Evolutionary conservation across 768 basidiomycete species (phyloP), one percentile per base, ranked within the genome.

Genomic region (Boletus rex-veris): DNA sequence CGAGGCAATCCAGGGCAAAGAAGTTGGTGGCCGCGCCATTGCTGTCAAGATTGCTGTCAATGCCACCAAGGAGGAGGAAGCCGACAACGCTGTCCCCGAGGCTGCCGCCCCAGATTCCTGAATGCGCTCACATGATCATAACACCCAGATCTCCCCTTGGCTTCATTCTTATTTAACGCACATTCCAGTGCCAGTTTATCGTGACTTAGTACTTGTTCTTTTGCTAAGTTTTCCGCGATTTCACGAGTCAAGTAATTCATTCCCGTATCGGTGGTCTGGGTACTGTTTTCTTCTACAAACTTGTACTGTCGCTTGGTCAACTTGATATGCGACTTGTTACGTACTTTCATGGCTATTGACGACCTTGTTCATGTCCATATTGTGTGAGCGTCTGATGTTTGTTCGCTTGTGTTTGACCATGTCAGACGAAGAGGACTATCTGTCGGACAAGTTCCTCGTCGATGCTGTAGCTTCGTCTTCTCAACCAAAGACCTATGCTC

Each of bases 41-140:
- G 90, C 89, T 57, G 91, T 98, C 77, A 98, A 97, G 80, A 80
- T 99, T 60, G 96, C 96, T 48, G 92, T 98, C 73, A 92, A 96
- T 74, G 77, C 87, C 49, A 78, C 81, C 65, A 81, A 77, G 57
- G 80, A 81, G 54, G 84, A 86, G 50, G 81, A 79, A 38, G 73
- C 68, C 35, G 80, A 75, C 48, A 64, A 65, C n/a, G 70, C 59
- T 18, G 67, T 50, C 40, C 58, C 53, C 36, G 75, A 74, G 49
- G 71, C 57, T 42, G 67, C 71, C 31, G 64, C 71, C 52, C 62
- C 62, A 41, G 61, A 61, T 10, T 60, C 50, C 52, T 63, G 60
- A 74, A 49, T 50, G 53, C 51, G 42, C 45, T 50, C 45, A 31
- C 38, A 36, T 57, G 59, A 58, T 48, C 57, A 57, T 31, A 44